A percentile compares a stretch with the other conserved stretches of the same genome.
Conservation (phyloP, 768 basidiomycete species). For the Leccinum imitatum region DNA sequence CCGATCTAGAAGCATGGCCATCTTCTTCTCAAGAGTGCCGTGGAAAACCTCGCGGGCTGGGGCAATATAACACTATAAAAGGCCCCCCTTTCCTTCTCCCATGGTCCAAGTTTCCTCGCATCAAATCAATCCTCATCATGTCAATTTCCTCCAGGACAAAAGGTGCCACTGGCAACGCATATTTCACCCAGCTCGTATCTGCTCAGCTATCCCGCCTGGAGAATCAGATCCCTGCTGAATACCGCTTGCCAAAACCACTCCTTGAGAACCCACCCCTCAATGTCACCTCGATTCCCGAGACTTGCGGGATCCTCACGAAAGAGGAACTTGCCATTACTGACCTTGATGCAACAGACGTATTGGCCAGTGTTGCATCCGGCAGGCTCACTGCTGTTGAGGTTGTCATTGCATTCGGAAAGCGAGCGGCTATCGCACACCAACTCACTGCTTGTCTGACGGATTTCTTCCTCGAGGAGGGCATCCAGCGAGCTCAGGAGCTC, state of each 20-base stretch:
- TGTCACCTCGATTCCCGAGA: slow-evolving; percentile 33
- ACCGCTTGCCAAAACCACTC: slow-evolving; percentile 14
- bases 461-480: slow-evolving; percentile 45
- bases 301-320: slow-evolving; percentile 32
- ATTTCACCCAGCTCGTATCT: slow-evolving; percentile 20
- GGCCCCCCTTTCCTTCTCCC: not conserved
- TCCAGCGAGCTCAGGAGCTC: slow-evolving; percentile 40
- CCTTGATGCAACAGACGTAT: slow-evolving; percentile 37
- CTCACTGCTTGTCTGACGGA: slow-evolving; percentile 41
- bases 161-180: slow-evolving; percentile 22
- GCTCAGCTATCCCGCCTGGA: slow-evolving; percentile 21
- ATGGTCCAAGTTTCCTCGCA: not conserved
- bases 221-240: slow-evolving; percentile 25
- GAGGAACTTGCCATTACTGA: slow-evolving; percentile 36
- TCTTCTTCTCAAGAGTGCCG: not conserved
- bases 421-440: slow-evolving; percentile 55
- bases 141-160: slow-evolving; percentile 23
- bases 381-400: slow-evolving; percentile 40
- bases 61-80: not conserved
- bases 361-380: slow-evolving; percentile 28
- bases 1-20: not conserved
- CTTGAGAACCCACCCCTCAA: slow-evolving; percentile 29
- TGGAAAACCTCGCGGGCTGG: not conserved
- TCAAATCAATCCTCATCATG: slow-evolving; percentile 6
- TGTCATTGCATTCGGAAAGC: slow-evolving; percentile 44